These are phyloP conservation scores for Claviceps fusiformis DNA, from an alignment of 2,329 filamentous ascomycete species.

Conservation along the genomic window DNA sequence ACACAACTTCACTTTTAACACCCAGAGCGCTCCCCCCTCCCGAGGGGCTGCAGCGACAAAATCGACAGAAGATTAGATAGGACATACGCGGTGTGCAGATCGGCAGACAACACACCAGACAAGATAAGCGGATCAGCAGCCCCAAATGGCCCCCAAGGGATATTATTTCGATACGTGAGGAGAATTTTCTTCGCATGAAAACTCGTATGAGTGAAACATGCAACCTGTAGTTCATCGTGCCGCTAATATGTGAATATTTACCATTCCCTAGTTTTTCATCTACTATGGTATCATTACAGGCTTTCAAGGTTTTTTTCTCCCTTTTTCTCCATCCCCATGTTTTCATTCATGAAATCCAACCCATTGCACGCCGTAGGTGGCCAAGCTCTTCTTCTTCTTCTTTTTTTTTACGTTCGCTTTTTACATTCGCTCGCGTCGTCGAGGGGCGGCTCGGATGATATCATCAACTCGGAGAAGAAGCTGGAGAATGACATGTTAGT, in stretches of 20 bases:
- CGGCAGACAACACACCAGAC: no score
- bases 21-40: no score
- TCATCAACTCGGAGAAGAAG: conserved; percentile 89
- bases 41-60: no score
- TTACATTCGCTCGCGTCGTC: conserved; percentile 33
- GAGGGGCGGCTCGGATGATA: conserved; percentile 87
- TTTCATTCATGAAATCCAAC: neutral
- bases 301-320: neutral
- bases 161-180: neutral
- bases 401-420: neutral
- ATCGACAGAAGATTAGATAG: no score
- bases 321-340: neutral
- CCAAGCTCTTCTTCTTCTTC: neutral
- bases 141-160: no score
- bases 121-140: no score
- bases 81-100: no score
- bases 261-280: conserved; percentile 16
- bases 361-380: neutral
- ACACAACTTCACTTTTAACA: no score
- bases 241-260: conserved; percentile 4
- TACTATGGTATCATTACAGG: conserved; percentile 26
- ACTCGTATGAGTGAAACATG: no score
- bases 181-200: no score
- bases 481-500: conserved; percentile 25
- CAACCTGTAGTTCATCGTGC: no score